Percentiles rank a stretch among this genome's conserved stretches.
Conservation (phyloP, 2,329 filamentous ascomycete genomes). For the Gliomastix tumulicola region DNA sequence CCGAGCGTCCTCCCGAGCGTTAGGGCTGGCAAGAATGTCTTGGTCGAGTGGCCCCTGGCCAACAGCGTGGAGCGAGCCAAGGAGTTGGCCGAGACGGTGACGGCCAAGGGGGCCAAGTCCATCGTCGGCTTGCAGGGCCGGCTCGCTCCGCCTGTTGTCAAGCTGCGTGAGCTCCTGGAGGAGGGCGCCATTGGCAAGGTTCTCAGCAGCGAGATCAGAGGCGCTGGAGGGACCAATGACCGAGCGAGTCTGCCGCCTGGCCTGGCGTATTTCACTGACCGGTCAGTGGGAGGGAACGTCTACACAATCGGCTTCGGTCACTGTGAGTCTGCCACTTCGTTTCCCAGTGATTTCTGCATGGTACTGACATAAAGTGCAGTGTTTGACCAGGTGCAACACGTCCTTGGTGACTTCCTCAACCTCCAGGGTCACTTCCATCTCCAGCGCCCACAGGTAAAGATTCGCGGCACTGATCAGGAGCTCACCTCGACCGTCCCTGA, state of each 20-base stretch:
- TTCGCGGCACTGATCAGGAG: conserved; percentile 24
- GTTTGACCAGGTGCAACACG: conserved; percentile 36
- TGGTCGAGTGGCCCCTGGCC: conserved; percentile 52
- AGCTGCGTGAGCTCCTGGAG: conserved; percentile 35
- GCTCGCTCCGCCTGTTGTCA: conserved; percentile 32
- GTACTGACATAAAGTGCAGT: conserved; percentile 17
- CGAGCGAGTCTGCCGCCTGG: conserved; percentile 21
- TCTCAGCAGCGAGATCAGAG: conserved; percentile 39
- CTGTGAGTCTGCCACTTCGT: conserved; percentile 17
- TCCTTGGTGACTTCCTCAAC: conserved; percentile 35
- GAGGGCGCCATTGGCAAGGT: conserved; percentile 42
- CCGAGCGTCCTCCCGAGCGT: conserved; percentile 36
- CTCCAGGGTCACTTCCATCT: conserved; percentile 33
- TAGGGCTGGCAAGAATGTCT: conserved; percentile 44
- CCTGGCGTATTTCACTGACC: conserved; percentile 40
- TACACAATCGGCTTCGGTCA: conserved; percentile 35
- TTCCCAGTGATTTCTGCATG: too few relatives aligned
- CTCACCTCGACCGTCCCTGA: conserved; percentile 38
- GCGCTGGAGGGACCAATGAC: conserved; percentile 24
- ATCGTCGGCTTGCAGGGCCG: conserved; percentile 46
- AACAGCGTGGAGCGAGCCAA: conserved; percentile 29
- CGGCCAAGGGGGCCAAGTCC: conserved; percentile 22
- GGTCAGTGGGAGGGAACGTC: conserved; percentile 36
- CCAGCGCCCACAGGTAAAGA: conserved; percentile 29
- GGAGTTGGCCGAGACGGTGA: conserved; percentile 29